phyloP scores from a whole-genome alignment of 331 rosid species.

The Cucumis variabilis region DNA sequence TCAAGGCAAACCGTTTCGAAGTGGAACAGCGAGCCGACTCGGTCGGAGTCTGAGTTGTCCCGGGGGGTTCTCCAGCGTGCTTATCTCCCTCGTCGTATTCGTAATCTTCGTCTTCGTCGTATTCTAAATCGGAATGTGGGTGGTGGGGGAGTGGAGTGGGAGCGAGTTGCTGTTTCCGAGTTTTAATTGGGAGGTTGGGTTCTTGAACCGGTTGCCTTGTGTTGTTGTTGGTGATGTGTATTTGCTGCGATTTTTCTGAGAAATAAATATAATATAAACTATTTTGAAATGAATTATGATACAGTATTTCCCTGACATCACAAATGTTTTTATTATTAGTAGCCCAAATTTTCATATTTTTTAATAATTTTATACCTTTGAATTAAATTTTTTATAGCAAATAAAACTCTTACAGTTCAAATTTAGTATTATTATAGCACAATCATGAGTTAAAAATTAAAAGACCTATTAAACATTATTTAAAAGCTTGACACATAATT shows the following conservation, averaged over 20 bases:
- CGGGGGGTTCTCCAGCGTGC: constrained; percentile 56
- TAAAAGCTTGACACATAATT: no score
- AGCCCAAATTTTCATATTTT: no score
- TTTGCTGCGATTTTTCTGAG: constrained; percentile 63
- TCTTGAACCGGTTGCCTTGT: constrained; percentile 42
- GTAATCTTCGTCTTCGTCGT: constrained; percentile 41
- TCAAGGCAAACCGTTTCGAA: constrained; percentile 37
- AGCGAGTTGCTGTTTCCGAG: constrained; percentile 36
- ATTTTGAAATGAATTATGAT: not conserved
- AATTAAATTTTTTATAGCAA: no score
- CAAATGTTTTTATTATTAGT: no score
- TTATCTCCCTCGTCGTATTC: constrained; percentile 68
- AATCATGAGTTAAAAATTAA: no score
- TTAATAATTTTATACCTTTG: no score
- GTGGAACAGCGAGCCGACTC: not conserved
- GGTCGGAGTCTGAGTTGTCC: not conserved
- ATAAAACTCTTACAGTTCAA: no score
- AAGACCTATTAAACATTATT: no score
- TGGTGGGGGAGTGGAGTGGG: constrained; percentile 34
- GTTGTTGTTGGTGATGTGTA: constrained; percentile 30
- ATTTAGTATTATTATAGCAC: no score
- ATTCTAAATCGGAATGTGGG: constrained; percentile 42
- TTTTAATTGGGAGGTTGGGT: constrained; percentile 28
- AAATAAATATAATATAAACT: not conserved
- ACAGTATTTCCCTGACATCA: no score